Evolutionary conservation across 2,329 filamentous ascomycete genomes (phyloP), one percentile per base, ranked within the genome.

Genomic region (Orbilia oligospora): DNA sequence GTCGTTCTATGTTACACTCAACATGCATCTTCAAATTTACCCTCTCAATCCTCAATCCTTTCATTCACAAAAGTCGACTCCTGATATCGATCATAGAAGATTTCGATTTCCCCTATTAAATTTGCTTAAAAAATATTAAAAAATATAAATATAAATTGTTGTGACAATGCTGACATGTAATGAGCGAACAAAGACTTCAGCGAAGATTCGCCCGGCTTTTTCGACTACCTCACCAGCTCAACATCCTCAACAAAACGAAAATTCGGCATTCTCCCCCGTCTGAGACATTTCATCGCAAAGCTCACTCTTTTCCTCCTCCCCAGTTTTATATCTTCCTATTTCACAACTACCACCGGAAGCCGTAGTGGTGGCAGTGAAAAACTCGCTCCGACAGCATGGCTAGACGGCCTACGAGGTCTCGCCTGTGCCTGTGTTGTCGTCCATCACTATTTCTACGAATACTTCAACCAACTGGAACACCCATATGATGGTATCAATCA

Each of bases 291-390:
- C 12, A 55, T 75, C 1, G 46, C 63, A 18, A 68, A 48, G 38
- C n/a, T 63, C 18, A n/a, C 27, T 5, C 51, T 73, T 14, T 73
- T 67, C 41, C 70, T 73, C 22, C 49, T 73, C 3, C 70, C 70
- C 10, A 73, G 70, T 33, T 73, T 73, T 14, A 67, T 73, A 38
- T 87, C 88, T 63, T 84, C 85, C 58, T 84, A 85, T 30, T 82
- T 86, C 72, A 84, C 84, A 38, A 83, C 85, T 46, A 85, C 87
- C 67, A 22, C 87, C 67, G 18, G 27, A 6, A 6, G 9, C 6
- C 9, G 24, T 36, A 27, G 16, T 20, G 14, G 12, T n/a, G 14
- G 12, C 5, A 16, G 14, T 12, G 70, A 61, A 41, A 73, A 53
- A n/a, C 38, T 73, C 8, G 22, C 61, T 0, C 70, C 70, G 14